Evolutionary conservation across 2,329 filamentous ascomycete genomes (phyloP).

Genomic region (Penicillium sp.): DNA sequence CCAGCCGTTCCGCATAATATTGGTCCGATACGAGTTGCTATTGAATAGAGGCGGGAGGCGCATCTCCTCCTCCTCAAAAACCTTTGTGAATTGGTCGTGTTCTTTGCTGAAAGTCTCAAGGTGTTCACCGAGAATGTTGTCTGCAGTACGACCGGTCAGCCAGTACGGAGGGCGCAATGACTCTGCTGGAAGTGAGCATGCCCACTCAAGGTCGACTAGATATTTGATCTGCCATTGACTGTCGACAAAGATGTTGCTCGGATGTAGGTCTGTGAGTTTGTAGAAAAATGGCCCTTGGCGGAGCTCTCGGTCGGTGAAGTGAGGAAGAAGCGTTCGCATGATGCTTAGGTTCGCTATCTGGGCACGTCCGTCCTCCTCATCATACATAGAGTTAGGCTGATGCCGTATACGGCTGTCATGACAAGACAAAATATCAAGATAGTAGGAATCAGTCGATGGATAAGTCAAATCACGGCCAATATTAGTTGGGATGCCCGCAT

Average conservation of each 20-base stretch:
- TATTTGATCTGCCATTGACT: slow-evolving; percentile 28
- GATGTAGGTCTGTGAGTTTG: slow-evolving; percentile 39
- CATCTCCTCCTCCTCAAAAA: slow-evolving; percentile 25
- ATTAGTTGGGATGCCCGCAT: slow-evolving; percentile 31
- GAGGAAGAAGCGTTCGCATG: slow-evolving; percentile 30
- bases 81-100: slow-evolving; percentile 17
- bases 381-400: slow-evolving; percentile 34
- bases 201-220: slow-evolving; percentile 31
- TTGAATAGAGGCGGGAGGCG: neutral
- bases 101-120: slow-evolving; percentile 10
- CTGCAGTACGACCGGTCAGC: slow-evolving; percentile 20
- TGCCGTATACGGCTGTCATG: slow-evolving; percentile 36
- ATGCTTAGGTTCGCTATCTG: slow-evolving; percentile 32
- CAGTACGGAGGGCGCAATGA: slow-evolving; percentile 25
- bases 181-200: slow-evolving; percentile 25
- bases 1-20: slow-evolving; percentile 27
- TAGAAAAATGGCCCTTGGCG: slow-evolving; percentile 36
- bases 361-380: slow-evolving; percentile 28
- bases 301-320: slow-evolving; percentile 29
- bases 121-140: slow-evolving; percentile 10
- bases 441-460: slow-evolving; percentile 26
- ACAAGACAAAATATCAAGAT: slow-evolving; percentile 32
- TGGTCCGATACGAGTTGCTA: slow-evolving; percentile 5
- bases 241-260: slow-evolving; percentile 39
- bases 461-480: slow-evolving; percentile 36